Evolutionary conservation across 495 filamentous ascomycete genomes (phyloP).

Genomic region (Talaromyces wortmannii): DNA sequence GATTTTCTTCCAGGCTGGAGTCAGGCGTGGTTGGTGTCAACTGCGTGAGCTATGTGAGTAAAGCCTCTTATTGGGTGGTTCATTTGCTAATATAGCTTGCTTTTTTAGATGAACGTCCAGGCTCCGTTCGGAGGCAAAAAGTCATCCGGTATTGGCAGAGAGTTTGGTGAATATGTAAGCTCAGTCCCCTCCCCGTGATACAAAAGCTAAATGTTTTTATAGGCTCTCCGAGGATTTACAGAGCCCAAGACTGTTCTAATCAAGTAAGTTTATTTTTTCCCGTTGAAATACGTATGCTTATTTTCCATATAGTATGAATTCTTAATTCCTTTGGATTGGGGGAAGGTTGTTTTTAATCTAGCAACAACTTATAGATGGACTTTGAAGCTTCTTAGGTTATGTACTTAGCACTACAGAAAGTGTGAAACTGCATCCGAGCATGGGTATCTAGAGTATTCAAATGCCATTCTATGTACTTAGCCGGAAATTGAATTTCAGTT

Average conservation of each 20-base stretch:
- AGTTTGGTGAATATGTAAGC: not conserved
- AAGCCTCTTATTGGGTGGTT: not conserved
- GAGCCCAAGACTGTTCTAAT: not conserved
- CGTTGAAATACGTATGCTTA: not conserved
- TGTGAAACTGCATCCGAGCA: not conserved
- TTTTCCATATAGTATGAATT: not conserved
- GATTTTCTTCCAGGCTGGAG: constrained; percentile 23
- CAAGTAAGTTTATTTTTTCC: not conserved
- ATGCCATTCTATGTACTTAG: not conserved
- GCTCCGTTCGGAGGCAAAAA: not conserved
- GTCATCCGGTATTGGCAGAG: not conserved
- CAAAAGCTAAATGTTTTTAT: not conserved
- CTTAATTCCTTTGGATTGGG: not conserved
- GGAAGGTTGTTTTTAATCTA: no score
- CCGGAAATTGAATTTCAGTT: not conserved
- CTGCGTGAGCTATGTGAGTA: not conserved
- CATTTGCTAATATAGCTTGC: not conserved
- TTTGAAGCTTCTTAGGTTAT: no score
- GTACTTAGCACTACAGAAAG: no score
- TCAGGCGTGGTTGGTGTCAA: constrained; percentile 81
- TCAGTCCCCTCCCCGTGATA: not conserved
- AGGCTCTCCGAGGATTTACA: not conserved
- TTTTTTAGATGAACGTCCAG: not conserved
- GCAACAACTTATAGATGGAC: no score
- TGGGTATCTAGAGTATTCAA: not conserved